A percentile compares a stretch with the other conserved stretches of the same genome.
Conservation (phyloP, 2,329 filamentous ascomycete genomes). For the Neurospora sp. region DNA sequence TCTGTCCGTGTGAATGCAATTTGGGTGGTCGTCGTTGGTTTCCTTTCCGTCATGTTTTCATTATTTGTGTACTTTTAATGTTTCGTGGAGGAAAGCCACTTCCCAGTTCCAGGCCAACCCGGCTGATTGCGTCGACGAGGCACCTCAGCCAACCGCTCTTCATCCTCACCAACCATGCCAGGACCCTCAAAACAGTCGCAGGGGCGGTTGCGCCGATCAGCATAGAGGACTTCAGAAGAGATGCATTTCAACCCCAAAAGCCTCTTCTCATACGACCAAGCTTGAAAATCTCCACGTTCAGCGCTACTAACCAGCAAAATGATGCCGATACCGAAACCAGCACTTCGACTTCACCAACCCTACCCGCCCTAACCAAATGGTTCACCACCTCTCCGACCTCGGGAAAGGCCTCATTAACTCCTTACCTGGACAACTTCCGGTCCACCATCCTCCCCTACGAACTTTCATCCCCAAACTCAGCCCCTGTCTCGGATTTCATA, state of each 20-base stretch:
- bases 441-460: slow-evolving; percentile 29
- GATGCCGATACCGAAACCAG: background rate
- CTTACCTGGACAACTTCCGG: slow-evolving; percentile 24
- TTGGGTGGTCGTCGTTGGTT: background rate
- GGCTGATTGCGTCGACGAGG: background rate
- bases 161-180: background rate
- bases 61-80: background rate
- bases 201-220: slow-evolving; percentile 6
- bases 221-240: slow-evolving; percentile 38
- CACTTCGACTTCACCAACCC: background rate
- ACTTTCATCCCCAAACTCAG: slow-evolving; percentile 18
- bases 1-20: background rate
- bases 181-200: slow-evolving; percentile 1
- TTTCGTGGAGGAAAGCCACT: background rate
- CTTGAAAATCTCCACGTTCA: background rate
- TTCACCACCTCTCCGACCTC: slow-evolving; percentile 28
- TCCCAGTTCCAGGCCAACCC: background rate
- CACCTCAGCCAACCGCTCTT: background rate
- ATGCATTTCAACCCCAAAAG: slow-evolving; percentile 39
- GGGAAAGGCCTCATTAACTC: slow-evolving; percentile 3
- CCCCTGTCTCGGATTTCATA: background rate
- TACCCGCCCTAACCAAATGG: slow-evolving; percentile 51
- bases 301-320: background rate
- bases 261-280: slow-evolving; percentile 37
- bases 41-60: background rate